Evolutionary conservation across 2,329 filamentous ascomycete species (phyloP), one percentile per base, ranked within the genome.

Genomic region (Fusarium devonianum): DNA sequence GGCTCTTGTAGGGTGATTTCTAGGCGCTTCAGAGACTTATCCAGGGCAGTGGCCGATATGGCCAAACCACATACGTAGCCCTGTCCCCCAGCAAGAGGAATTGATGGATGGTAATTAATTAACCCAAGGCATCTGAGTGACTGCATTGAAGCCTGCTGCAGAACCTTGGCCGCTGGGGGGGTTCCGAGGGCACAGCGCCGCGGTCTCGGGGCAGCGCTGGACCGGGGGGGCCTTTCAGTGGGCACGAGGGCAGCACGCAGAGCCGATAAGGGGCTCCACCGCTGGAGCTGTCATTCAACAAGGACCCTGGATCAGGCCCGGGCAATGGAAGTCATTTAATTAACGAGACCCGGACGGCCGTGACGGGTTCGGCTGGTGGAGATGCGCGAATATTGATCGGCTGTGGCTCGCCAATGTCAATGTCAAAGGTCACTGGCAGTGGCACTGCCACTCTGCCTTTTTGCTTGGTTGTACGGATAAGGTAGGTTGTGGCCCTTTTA

Each of bases 341-440:
- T 29, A 50, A 39, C 50, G 26, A 26, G 44, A 45, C 39, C 60
- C 55, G 50, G 40, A 53, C 29, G 35, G 48, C 60, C 53, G 46
- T 65, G 48, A 65, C 56, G 49, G 53, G n/a, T n/a, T n/a, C n/a
- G n/a, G 42, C 25, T 40, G 58, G 68, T 70, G 68, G 68, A 59
- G 66, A 62, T 69, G 68, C 67, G 67, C 67, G 68, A 70, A 70
- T 70, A 70, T 70, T 64, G 64, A 55, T 67, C 65, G 67, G 64
- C 62, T 64, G 47, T 56, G 49, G 48, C 51, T 22, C 42, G 37
- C 38, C 33, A 48, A 41, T 46, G 41, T 59, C 42, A 58, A 50
- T 60, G 49, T 54, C 13, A 25, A n/a, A n/a, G n/a, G n/a, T n/a
- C n/a, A n/a, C n/a, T n/a, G n/a, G 49, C 32, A 48, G 38, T 46